A percentile compares a stretch with the other conserved stretches of the same genome.
Conservation (phyloP, 495 filamentous ascomycete species). For the Parachaetomium inaequale region DNA sequence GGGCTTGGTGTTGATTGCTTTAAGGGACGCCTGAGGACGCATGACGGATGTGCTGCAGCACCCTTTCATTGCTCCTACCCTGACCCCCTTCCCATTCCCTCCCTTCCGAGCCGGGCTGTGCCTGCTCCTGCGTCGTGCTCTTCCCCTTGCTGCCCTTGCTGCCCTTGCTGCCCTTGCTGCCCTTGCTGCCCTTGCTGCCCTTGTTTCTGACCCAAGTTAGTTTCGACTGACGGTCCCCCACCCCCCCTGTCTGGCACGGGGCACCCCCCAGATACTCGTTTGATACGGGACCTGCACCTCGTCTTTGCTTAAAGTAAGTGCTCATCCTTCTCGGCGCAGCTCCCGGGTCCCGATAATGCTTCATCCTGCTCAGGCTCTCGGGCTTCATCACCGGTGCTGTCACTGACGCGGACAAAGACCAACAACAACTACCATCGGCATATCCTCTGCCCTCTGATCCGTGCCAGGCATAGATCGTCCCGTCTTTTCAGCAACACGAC, state of each 20-base stretch:
- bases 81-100: not conserved
- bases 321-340: not conserved
- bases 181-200: too few relatives aligned
- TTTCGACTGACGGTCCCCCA: not conserved
- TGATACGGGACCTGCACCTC: slow-evolving; percentile 5
- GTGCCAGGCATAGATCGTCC: slow-evolving; percentile 36
- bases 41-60: slow-evolving; percentile 9
- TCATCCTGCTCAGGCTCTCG: slow-evolving; percentile 11
- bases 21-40: not conserved
- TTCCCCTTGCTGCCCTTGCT: not conserved
- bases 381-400: not conserved
- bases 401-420: slow-evolving; percentile 17
- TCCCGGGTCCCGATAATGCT: slow-evolving; percentile 1
- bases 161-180: not conserved
- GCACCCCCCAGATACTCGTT: slow-evolving; percentile 7
- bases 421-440: slow-evolving; percentile 5
- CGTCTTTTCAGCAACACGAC: slow-evolving; percentile 29
- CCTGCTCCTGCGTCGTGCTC: slow-evolving; percentile 9
- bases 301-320: slow-evolving; percentile 18
- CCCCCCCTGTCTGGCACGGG: slow-evolving; percentile 15
- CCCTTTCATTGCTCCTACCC: slow-evolving; percentile 10
- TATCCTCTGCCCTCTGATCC: slow-evolving; percentile 25
- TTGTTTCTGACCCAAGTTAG: slow-evolving; percentile 7
- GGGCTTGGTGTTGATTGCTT: slow-evolving; percentile 6
- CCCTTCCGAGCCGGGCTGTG: slow-evolving; percentile 20